Evolutionary conservation across 2,329 filamentous ascomycete genomes (phyloP).

Genomic region (Xylariomycetidae sp.): DNA sequence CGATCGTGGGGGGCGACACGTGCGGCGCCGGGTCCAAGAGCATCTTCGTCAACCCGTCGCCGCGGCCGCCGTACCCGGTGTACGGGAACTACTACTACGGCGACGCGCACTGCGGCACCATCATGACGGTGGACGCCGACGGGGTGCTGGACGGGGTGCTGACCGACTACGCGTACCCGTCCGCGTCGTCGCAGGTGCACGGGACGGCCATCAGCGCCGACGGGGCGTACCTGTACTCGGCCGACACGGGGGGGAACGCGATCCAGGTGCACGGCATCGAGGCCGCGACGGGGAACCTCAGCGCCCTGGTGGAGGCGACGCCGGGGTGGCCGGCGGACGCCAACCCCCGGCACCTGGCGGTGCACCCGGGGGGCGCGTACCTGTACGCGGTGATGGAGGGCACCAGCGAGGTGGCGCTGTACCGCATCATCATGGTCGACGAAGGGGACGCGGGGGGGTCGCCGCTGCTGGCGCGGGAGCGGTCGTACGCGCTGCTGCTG

Average conservation of each 20-base stretch:
- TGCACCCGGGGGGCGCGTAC: conserved; percentile 19
- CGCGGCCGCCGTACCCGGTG: conserved; percentile 18
- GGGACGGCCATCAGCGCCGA: conserved; percentile 40
- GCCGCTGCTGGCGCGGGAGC: conserved; percentile 5
- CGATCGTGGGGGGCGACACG: conserved; percentile 9
- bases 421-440: conserved; percentile 10
- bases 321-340: conserved; percentile 12
- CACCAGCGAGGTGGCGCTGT: conserved; percentile 18
- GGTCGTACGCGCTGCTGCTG: conserved; percentile 18
- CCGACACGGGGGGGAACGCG: conserved; percentile 40
- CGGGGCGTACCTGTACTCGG: conserved; percentile 39
- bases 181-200: conserved; percentile 40
- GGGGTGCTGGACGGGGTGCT: conserved; percentile 35
- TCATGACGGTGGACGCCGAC: conserved; percentile 34
- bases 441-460: no score
- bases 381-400: conserved; percentile 23
- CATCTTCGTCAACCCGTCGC: conserved; percentile 19
- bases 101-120: conserved; percentile 19
- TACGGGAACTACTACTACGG: conserved; percentile 24
- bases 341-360: conserved; percentile 22
- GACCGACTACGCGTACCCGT: conserved; percentile 38
- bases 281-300: conserved; percentile 11
- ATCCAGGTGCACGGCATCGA: conserved; percentile 27
- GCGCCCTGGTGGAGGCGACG: conserved; percentile 6
- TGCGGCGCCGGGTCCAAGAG: conserved; percentile 18